These are phyloP conservation scores for Physaria fendleri DNA, from an alignment of 345 rosid genomes.

Conservation along the genomic window DNA sequence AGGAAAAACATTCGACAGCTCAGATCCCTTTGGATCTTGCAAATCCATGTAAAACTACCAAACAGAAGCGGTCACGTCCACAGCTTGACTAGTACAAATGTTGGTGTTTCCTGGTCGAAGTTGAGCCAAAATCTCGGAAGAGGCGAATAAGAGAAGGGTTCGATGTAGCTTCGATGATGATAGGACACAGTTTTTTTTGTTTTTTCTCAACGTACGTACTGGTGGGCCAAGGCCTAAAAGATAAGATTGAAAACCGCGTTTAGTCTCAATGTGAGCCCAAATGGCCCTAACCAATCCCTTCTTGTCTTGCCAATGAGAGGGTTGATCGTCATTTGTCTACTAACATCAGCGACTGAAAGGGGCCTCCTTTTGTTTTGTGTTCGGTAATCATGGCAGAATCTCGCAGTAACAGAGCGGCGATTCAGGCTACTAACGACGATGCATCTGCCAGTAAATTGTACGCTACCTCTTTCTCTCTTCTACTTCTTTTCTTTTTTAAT, in stretches of 20 bases:
- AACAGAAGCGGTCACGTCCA: too few relatives aligned
- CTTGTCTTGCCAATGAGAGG: not conserved
- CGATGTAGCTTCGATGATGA: slow-evolving; percentile 29
- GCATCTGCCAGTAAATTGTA: slow-evolving; percentile 93
- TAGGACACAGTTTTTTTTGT: not conserved
- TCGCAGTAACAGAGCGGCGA: slow-evolving; percentile 72
- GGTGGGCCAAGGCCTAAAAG: not conserved
- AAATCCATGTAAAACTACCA: too few relatives aligned
- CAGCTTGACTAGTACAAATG: too few relatives aligned
- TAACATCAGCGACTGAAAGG: too few relatives aligned
- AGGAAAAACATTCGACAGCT: too few relatives aligned
- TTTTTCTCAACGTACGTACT: not conserved
- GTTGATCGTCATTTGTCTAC: not conserved
- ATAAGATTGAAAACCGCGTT: not conserved
- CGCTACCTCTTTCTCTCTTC: not conserved
- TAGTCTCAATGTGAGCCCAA: not conserved
- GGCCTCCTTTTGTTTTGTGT: not conserved
- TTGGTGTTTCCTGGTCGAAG: too few relatives aligned
- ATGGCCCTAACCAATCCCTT: not conserved
- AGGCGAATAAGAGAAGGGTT: slow-evolving; percentile 33
- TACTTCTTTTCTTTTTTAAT: not conserved
- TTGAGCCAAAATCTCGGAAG: slow-evolving; percentile 33
- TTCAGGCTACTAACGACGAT: slow-evolving; percentile 96
- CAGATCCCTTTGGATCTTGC: too few relatives aligned
- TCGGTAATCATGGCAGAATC: slow-evolving; percentile 40